Evolutionary conservation across 257 asterid species (phyloP).

Genomic region (Jacaranda mimosifolia): DNA sequence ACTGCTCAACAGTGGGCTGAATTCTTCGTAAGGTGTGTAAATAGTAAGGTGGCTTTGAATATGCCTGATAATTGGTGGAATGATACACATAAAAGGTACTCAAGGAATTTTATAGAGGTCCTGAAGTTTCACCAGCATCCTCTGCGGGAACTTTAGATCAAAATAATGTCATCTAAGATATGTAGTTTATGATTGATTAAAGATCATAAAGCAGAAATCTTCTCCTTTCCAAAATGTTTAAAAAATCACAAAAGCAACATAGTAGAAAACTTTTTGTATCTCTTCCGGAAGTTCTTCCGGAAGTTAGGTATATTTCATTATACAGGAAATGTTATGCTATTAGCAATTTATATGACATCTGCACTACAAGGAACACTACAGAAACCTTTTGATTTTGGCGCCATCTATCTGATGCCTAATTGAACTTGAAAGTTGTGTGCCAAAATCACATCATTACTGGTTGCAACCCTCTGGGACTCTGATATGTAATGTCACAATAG

Average conservation of each 20-base stretch:
- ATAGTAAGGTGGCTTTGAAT: conserved; percentile 26
- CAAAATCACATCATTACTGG: conserved; percentile 24
- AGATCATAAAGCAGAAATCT: conserved; percentile 13
- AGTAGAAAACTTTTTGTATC: neutral
- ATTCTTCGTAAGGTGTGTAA: conserved; percentile 80
- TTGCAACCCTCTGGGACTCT: neutral
- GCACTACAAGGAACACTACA: neutral
- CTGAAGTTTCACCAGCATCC: conserved; percentile 19
- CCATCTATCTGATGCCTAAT: neutral
- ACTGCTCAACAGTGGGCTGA: conserved; percentile 98
- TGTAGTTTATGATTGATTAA: conserved; percentile 2
- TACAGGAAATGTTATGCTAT: neutral
- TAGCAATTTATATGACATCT: conserved; percentile 2
- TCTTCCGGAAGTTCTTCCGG: conserved; percentile 20
- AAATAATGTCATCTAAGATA: neutral
- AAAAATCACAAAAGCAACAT: neutral
- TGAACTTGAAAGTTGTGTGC: neutral
- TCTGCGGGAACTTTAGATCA: neutral
- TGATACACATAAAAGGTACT: conserved; percentile 3
- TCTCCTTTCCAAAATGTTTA: neutral
- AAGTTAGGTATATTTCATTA: neutral
- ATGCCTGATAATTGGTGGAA: conserved; percentile 30
- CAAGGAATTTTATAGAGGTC: conserved; percentile 22
- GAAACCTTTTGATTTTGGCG: neutral
- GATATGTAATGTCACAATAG: neutral